These are phyloP conservation scores for Fusarium sp. DNA, from an alignment of 2,329 filamentous ascomycete genomes.

Conservation along the genomic window DNA sequence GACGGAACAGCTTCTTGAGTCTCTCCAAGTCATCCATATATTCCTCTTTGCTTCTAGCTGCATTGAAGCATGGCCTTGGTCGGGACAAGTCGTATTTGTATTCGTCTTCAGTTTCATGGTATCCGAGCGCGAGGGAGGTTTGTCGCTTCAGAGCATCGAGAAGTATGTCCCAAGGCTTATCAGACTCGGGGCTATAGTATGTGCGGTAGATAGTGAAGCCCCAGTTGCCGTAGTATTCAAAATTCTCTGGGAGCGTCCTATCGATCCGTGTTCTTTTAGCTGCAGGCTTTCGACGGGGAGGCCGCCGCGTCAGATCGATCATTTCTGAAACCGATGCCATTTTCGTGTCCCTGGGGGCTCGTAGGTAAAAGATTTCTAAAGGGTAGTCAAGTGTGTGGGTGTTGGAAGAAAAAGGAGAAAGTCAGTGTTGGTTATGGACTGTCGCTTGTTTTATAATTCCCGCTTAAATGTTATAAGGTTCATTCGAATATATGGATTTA, in stretches of 20 bases:
- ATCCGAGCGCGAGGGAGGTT: conserved; percentile 2
- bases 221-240: conserved; percentile 19
- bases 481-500: background rate
- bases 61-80: too few species aligned
- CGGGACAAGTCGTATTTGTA: background rate
- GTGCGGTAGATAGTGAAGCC: conserved; percentile 16
- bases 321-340: conserved; percentile 5
- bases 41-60: too few species aligned
- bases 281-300: too few species aligned
- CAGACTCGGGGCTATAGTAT: conserved; percentile 5
- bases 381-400: background rate
- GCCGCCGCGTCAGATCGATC: background rate
- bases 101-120: background rate
- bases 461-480: background rate
- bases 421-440: background rate
- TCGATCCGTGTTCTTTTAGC: too few species aligned
- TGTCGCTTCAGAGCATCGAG: conserved; percentile 5
- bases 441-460: background rate
- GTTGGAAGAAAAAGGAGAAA: background rate
- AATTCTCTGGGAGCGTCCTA: conserved; percentile 1
- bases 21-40: too few species aligned
- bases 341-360: background rate
- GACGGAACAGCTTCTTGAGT: too few species aligned
- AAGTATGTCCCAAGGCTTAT: conserved; percentile 7
- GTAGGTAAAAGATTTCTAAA: background rate